A percentile compares a stretch with the other conserved stretches of the same genome.
Conservation (phyloP, 2,329 filamentous ascomycete species). For the Grosmannia huntii region DNA sequence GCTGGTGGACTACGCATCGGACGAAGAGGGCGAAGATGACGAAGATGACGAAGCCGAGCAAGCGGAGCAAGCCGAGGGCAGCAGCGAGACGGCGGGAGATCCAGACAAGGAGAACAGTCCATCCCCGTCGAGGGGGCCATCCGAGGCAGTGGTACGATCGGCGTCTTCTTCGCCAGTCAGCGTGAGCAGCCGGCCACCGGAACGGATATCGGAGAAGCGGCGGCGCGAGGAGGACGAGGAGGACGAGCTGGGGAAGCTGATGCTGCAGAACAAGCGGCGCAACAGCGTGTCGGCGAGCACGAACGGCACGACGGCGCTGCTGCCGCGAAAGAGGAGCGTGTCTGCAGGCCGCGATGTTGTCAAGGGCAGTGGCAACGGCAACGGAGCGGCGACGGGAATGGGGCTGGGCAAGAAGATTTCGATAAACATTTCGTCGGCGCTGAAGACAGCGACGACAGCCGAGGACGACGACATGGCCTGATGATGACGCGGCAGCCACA, state of each 20-base stretch:
- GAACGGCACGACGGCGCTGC: conserved; percentile 17
- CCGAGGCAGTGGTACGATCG: not conserved
- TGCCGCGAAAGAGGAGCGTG: conserved; percentile 33
- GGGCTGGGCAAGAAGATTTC: conserved; percentile 7
- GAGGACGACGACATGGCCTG: conserved; percentile 6
- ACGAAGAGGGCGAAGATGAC: conserved; percentile 54
- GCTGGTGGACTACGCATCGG: conserved; percentile 84
- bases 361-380: not conserved
- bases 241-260: conserved; percentile 77
- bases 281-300: conserved; percentile 35
- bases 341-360: not conserved
- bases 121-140: not conserved
- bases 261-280: conserved; percentile 50
- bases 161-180: not conserved
- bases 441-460: conserved; percentile 5
- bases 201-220: conserved; percentile 77
- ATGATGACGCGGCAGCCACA: not conserved
- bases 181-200: conserved; percentile 37
- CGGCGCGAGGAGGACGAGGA: conserved; percentile 88
- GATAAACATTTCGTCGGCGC: conserved; percentile 10
- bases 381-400: not conserved
- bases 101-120: not conserved
- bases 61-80: not conserved
- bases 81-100: not conserved
- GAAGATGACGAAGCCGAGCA: not conserved